phyloP scores from a whole-genome alignment of 306 rosid genomes.

The Gleditsia sinensis region DNA sequence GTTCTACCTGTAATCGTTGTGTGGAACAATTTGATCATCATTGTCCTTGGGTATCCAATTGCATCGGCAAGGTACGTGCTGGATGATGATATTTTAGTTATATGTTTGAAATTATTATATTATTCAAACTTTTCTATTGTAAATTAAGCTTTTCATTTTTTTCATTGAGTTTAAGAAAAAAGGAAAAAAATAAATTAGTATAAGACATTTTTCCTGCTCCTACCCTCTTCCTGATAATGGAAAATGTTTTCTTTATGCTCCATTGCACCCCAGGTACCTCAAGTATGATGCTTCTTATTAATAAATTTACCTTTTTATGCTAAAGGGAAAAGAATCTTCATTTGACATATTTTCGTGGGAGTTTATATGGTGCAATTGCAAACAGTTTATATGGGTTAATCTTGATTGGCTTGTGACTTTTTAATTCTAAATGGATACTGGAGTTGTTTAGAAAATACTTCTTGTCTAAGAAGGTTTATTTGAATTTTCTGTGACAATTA shows the following conservation, averaged over 20 bases:
- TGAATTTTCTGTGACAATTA: background rate
- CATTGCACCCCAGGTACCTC: background rate
- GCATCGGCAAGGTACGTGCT: constrained; percentile 89
- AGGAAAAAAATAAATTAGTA: background rate
- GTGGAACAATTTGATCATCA: constrained; percentile 99
- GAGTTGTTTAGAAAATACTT: background rate
- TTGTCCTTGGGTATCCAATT: constrained; percentile 99
- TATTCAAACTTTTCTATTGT: background rate
- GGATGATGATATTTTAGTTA: constrained; percentile 24
- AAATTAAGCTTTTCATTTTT: constrained; percentile 23
- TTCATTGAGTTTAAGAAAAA: constrained; percentile 17
- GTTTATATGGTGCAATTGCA: background rate
- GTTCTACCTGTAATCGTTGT: constrained; percentile 92
- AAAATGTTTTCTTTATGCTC: constrained; percentile 9
- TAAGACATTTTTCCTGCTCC: constrained; percentile 6
- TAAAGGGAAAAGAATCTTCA: background rate
- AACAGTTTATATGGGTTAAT: background rate
- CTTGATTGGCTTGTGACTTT: constrained; percentile 13
- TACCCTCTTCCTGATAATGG: background rate
- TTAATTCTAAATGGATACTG: background rate
- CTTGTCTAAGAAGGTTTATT: background rate
- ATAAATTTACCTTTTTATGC: background rate
- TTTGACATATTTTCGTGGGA: background rate
- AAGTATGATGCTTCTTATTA: background rate
- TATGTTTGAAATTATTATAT: constrained; percentile 1